phyloP scores from a whole-genome alignment of 257 asterid genomes.

The Solanum tarapatanum region DNA sequence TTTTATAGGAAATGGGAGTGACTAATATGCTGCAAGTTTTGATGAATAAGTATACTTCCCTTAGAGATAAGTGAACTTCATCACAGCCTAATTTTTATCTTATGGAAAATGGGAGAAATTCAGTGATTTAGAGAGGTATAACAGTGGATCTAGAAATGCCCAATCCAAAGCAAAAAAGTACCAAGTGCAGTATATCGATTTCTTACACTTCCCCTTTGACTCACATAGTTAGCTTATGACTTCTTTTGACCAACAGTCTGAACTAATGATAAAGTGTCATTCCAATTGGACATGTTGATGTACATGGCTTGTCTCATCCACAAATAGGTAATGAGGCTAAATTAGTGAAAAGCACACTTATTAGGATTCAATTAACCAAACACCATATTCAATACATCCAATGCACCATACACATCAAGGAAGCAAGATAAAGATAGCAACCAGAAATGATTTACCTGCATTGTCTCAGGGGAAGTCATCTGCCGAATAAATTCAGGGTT shows the following conservation, averaged over 20 bases:
- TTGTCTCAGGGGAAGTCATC: conserved; percentile 35
- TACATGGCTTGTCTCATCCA: not conserved
- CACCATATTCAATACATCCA: not conserved
- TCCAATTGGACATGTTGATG: not conserved
- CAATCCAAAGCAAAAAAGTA: not conserved
- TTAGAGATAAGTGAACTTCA: not conserved
- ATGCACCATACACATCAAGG: not conserved
- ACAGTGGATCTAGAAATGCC: not conserved
- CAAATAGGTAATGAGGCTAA: not conserved
- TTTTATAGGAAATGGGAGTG: not conserved
- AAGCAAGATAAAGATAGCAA: not conserved
- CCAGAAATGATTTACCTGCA: conserved; percentile 27
- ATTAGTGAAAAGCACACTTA: not conserved
- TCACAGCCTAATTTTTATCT: not conserved
- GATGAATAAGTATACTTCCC: not conserved
- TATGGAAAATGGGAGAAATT: not conserved
- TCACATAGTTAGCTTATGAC: not conserved
- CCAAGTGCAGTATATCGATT: not conserved
- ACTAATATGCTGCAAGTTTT: not conserved
- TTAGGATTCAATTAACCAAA: not conserved
- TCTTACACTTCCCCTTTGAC: not conserved
- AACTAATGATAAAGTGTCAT: not conserved
- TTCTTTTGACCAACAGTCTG: not conserved
- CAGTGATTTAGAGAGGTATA: not conserved
- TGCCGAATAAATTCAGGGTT: conserved; percentile 47